A percentile compares a stretch with the other conserved stretches of the same genome.
Conservation (phyloP, 1,284 basidiomycete species). For the Pascua sp. region DNA sequence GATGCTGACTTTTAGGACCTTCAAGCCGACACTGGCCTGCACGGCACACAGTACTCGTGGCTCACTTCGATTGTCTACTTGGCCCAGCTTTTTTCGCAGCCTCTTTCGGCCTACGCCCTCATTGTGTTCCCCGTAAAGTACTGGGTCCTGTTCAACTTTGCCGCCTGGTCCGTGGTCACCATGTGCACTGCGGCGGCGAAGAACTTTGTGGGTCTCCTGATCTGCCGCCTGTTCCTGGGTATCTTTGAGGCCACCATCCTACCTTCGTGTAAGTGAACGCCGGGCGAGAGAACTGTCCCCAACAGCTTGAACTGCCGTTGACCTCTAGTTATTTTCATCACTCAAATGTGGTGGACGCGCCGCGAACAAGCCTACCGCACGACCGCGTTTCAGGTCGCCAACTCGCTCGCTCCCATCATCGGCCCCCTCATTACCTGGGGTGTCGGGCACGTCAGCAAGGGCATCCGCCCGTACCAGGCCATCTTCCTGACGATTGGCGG, state of each 20-base stretch:
- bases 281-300: too few relatives aligned
- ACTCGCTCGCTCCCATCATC: slow-evolving; percentile 37
- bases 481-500: slow-evolving; percentile 57
- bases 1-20: too few relatives aligned
- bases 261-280: slow-evolving; percentile 9
- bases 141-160: slow-evolving; percentile 4
- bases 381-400: slow-evolving; percentile 43
- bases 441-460: slow-evolving; percentile 31
- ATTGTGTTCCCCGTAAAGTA: slow-evolving; percentile 21
- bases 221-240: slow-evolving; percentile 26
- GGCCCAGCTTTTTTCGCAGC: slow-evolving; percentile 22
- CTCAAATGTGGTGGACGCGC: slow-evolving; percentile 38
- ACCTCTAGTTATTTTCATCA: slow-evolving; percentile 15
- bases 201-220: too few relatives aligned
- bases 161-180: slow-evolving; percentile 31
- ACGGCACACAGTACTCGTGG: slow-evolving; percentile 24
- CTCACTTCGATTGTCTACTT: slow-evolving; percentile 22
- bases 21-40: slow-evolving; percentile 9
- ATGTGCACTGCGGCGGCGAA: slow-evolving; percentile 30
- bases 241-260: slow-evolving; percentile 21
- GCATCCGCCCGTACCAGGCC: slow-evolving; percentile 42
- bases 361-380: slow-evolving; percentile 40
- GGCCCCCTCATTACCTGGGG: too few relatives aligned
- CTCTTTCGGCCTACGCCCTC: slow-evolving; percentile 18
- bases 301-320: too few relatives aligned